Evolutionary conservation across 208 protist species (phyloP), one percentile per base, ranked within the genome.

Genomic region (Leishmania martiniquensis): DNA sequence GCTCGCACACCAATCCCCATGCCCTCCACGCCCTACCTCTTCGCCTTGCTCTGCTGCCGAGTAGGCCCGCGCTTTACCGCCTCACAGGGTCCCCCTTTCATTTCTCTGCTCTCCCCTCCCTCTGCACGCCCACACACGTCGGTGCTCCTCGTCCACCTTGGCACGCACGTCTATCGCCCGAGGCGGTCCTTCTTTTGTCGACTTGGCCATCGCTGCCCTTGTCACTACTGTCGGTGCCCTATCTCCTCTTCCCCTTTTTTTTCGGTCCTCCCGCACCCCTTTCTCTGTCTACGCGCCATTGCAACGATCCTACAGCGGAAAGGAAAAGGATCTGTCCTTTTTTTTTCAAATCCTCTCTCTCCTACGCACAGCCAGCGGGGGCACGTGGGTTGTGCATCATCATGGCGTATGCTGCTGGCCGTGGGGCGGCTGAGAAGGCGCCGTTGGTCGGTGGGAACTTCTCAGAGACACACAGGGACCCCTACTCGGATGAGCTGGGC

Each of bases 401-500:
- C 34, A 74, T 74, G 70, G 5, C 29, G 4, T 39, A 57, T 34
- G 0, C 49, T 47, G 37, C 51, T 59, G 22, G 34, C 13, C n/a
- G 32, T 59, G 25, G 59, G 20, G 29, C 55, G 32, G 57, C 45
- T 17, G 72, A 75, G 67, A 63, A 75, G 25, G 51, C 37, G 52
- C 45, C 82, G 63, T 73, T 82, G 45, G 54, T 80, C 5, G 10
- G 9, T n/a, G 54, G 57, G 0, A 54, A 69, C 67, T 39, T 84
- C 71, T 47, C 72, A 10, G 78, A 84, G 70, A 54, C 59, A 39
- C 85, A 91, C 72, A 59, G 73, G 17, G 87, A 91, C 80, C 80
- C 85, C 42, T 91, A 91, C 75, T 68, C 62, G 34, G 68, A 77
- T 10, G 79, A 82, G 42, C 67, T 91, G 20, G 87, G 87, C 49